These are phyloP conservation scores for Monosporozyma aquatica DNA, from an alignment of 805 yeast genomes.

Conservation along the genomic window DNA sequence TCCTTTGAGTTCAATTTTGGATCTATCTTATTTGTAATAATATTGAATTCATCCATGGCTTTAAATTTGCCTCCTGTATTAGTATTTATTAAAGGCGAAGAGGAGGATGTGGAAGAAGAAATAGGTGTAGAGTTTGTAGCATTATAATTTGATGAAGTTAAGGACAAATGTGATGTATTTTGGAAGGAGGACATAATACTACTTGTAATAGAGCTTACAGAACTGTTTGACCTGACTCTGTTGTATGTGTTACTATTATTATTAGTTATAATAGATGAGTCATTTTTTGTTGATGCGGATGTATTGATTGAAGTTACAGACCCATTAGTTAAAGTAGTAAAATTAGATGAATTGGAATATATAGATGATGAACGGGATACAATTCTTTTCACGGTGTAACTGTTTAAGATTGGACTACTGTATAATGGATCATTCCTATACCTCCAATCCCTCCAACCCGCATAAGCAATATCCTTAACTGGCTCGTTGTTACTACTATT, in stretches of 20 bases:
- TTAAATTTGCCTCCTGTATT: neutral
- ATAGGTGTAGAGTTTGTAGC: neutral
- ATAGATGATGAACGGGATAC: constrained; percentile 20
- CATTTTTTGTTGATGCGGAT: constrained; percentile 5
- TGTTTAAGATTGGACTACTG: constrained; percentile 32
- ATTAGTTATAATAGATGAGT: neutral
- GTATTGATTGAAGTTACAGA: neutral
- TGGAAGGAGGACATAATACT: constrained; percentile 27
- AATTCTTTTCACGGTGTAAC: constrained; percentile 18
- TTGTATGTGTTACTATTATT: neutral
- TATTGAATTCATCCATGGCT: constrained; percentile 2
- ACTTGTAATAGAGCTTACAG: constrained; percentile 24
- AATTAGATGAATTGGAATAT: constrained; percentile 11
- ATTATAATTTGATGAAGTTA: constrained; percentile 6
- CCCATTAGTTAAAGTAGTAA: constrained; percentile 2
- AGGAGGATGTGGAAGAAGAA: no score
- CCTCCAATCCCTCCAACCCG: constrained; percentile 93
- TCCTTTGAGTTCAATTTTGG: no score
- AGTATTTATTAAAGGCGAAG: neutral
- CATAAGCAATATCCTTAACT: constrained; percentile 35
- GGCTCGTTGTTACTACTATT: constrained; percentile 5
- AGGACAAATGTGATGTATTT: constrained; percentile 16
- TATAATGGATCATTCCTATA: constrained; percentile 64
- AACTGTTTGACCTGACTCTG: constrained; percentile 13
- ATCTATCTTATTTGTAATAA: neutral